Conservation (phyloP, 176 grass and related monocot genomes). For the Pontederia crassipes region DNA sequence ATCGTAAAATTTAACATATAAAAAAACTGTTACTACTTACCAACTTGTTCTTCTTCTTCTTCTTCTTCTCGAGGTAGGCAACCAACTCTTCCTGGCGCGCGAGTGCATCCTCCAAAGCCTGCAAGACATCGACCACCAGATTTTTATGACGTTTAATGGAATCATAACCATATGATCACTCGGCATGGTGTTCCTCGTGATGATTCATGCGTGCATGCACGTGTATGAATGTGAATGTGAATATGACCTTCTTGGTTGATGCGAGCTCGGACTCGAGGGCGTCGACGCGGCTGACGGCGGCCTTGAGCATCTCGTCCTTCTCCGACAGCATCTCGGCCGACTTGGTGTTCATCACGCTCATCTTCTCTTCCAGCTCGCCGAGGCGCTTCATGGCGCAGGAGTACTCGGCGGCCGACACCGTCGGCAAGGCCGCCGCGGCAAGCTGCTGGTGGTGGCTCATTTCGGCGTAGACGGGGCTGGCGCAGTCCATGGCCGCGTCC, state of each 20-base stretch:
- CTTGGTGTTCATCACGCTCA: constrained; percentile 36
- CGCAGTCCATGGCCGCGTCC: constrained; percentile 11
- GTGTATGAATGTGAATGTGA: no score
- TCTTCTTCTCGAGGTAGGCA: constrained; percentile 90
- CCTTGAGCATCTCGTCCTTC: constrained; percentile 77
- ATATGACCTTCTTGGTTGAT: constrained; percentile 63
- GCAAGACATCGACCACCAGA: constrained; percentile 9
- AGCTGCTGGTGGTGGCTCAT: neutral
- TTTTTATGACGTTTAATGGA: no score
- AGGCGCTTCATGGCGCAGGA: constrained; percentile 40
- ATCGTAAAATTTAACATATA: neutral
- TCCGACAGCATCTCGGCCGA: constrained; percentile 36
- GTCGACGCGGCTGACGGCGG: constrained; percentile 55
- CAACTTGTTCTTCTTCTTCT: constrained; percentile 74
- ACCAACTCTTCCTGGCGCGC: constrained; percentile 48
- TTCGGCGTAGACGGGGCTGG: constrained; percentile 16
- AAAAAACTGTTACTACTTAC: neutral
- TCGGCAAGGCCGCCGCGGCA: constrained; percentile 12
- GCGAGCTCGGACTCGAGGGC: constrained; percentile 75
- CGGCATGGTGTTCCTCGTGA: no score
- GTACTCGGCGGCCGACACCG: constrained; percentile 29
- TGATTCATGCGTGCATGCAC: neutral
- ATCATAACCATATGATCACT: no score
- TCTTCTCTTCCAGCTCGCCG: constrained; percentile 68
- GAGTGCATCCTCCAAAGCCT: constrained; percentile 75